Evolutionary conservation across 768 basidiomycete species (phyloP).

Genomic region (Mycena indigotica): DNA sequence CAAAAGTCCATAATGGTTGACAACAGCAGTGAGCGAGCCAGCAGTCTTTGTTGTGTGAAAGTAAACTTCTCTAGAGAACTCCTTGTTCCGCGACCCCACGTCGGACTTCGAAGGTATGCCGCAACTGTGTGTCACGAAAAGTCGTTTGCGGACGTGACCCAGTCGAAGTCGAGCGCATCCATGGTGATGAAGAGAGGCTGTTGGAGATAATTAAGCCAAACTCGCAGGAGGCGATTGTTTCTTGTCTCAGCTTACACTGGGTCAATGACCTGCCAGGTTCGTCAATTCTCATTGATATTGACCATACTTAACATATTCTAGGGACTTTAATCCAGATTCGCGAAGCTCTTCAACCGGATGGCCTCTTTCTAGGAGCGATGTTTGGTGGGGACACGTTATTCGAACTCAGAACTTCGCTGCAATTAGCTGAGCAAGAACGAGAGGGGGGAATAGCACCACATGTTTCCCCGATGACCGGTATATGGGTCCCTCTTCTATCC

Average conservation of each 20-base stretch:
- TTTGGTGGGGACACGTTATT: conserved; percentile 96
- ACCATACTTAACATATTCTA: conserved; percentile 30
- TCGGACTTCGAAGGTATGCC: conserved; percentile 76
- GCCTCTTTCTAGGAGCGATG: conserved; percentile 92
- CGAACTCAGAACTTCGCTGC: conserved; percentile 91
- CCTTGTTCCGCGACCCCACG: conserved; percentile 76
- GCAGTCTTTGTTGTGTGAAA: too few species aligned
- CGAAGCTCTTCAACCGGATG: conserved; percentile 84
- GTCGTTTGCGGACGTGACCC: conserved; percentile 11
- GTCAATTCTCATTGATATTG: conserved; percentile 19
- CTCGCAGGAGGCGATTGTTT: conserved; percentile 90
- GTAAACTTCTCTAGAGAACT: conserved; percentile 51
- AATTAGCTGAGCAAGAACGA: conserved; percentile 90
- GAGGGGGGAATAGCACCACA: conserved; percentile 97
- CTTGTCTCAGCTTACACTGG: conserved; percentile 93
- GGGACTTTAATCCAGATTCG: conserved; percentile 86
- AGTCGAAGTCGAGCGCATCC: conserved; percentile 80
- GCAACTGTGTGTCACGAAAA: conserved; percentile 2
- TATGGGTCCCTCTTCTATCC: conserved; percentile 21
- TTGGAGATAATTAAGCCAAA: conserved; percentile 63
- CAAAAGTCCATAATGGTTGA: conserved; percentile 84
- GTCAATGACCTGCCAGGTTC: conserved; percentile 94
- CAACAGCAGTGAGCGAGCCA: conserved; percentile 64
- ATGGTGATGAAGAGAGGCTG: conserved; percentile 83
- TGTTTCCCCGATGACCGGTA: conserved; percentile 96